Evolutionary conservation across 306 rosid species (phyloP), one percentile per base, ranked within the genome.

Genomic region (Malus asiatica): DNA sequence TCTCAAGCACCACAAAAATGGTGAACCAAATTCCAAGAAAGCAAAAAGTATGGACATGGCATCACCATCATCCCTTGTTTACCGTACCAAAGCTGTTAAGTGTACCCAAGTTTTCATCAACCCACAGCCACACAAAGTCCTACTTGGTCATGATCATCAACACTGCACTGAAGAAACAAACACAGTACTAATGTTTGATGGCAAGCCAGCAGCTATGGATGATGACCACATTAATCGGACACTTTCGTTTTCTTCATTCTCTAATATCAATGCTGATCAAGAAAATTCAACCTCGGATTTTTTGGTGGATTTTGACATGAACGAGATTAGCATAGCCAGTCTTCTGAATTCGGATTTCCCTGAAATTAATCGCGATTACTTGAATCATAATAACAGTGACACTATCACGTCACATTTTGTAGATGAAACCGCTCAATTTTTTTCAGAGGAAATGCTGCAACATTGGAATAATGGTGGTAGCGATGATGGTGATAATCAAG

Each of bases 71-170:
- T 11, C 46, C 20, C 46, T 52, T 6, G 79, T 80, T 42, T 46
- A 69, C 15, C 74, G 83, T 42, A 69, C 83, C 72, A 75, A 70
- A 75, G 79, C 83, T 0, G 57, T 18, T 3, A 80, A 75, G 20
- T 80, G 83, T 66, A 75, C 60, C 72, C 61, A 27, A 61, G 76
- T 75, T 15, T 25, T 80, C 62, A 72, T 68, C 75, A 18, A 45
- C 32, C 60, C 77, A 45, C 46, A 23, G 25, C 77, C 29, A 27
- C 70, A 7, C 60, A 62, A 45, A 23, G 6, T 20, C 38, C 48
- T 5, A 10, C 48, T 33, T 35, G 27, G 48, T 20, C 29, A 9
- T 32, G 16, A 14, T 5, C 18, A 19, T 32, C 70, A 35, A 66
- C 48, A 66, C 2, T 66, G 29, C 14, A 25, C 12, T 11, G 70